A percentile compares a stretch with the other conserved stretches of the same genome.
Evolutionary conservation across 257 asterid genomes (phyloP).

Genomic region (Rubia yunnanensis): DNA sequence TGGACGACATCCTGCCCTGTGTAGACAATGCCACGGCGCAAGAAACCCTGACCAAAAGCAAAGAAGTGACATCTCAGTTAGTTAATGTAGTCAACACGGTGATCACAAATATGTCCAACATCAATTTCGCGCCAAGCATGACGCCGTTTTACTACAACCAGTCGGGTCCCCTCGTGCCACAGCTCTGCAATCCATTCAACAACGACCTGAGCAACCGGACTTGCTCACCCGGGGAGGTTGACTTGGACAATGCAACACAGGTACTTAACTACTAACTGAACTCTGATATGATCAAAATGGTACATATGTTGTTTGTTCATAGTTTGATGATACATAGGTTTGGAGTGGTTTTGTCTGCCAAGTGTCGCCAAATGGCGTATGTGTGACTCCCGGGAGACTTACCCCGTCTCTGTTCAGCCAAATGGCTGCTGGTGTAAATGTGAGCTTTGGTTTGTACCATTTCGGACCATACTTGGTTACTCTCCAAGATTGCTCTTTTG

Average conservation of each 20-base stretch:
- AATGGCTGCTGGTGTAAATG: constrained; percentile 56
- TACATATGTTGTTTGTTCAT: neutral
- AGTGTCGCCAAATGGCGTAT: constrained; percentile 46
- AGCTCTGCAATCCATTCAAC: constrained; percentile 71
- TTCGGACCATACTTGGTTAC: constrained; percentile 62
- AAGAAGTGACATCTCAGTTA: constrained; percentile 65
- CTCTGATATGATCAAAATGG: neutral
- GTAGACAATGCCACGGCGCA: constrained; percentile 69
- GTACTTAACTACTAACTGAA: no score
- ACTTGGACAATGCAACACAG: constrained; percentile 71
- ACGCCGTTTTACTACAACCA: constrained; percentile 72
- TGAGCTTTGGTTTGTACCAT: constrained; percentile 57
- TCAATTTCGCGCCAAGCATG: constrained; percentile 64
- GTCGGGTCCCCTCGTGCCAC: constrained; percentile 79
- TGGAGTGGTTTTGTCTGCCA: constrained; percentile 63
- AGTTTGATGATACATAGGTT: constrained; percentile 33
- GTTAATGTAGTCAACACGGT: constrained; percentile 54
- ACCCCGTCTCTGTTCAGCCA: constrained; percentile 56
- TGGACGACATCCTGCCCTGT: constrained; percentile 77
- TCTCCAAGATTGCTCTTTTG: constrained; percentile 66
- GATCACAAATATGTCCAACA: constrained; percentile 72
- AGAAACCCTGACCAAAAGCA: constrained; percentile 55
- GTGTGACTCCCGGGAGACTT: constrained; percentile 65
- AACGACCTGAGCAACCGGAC: constrained; percentile 52
- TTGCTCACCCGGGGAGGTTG: constrained; percentile 57